Evolutionary conservation across 164 flowering plant species (phyloP).

Genomic region (Akebia trifoliata): DNA sequence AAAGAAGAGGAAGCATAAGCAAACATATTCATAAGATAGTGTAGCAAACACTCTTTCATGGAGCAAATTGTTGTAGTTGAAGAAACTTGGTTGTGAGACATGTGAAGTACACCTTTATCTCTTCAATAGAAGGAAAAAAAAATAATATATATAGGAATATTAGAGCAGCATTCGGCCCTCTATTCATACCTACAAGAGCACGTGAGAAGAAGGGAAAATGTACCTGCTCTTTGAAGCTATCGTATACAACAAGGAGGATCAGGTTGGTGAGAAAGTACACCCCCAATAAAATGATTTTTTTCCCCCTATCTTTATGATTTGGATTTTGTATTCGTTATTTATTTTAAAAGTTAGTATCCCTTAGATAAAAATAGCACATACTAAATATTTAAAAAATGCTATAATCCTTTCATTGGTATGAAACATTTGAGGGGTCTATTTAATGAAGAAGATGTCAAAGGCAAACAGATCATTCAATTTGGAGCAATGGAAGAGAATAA

Average conservation of each 20-base stretch:
- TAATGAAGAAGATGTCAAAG: too few species aligned
- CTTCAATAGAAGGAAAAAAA: background rate
- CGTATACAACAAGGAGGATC: constrained; percentile 92
- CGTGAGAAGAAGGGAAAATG: constrained; percentile 1
- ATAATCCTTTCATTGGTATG: too few species aligned
- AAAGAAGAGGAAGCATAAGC: constrained; percentile 10
- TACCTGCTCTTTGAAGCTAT: constrained; percentile 91
- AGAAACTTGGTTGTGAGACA: background rate
- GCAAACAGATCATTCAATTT: too few species aligned
- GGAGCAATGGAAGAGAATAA: too few species aligned
- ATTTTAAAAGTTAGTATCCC: too few species aligned
- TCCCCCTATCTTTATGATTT: too few species aligned
- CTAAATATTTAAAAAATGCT: too few species aligned
- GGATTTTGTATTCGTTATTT: too few species aligned
- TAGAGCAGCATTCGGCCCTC: background rate
- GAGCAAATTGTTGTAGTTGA: background rate
- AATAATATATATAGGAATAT: background rate
- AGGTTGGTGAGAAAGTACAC: constrained; percentile 90
- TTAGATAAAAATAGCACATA: too few species aligned
- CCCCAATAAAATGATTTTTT: constrained; percentile 77
- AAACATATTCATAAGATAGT: background rate
- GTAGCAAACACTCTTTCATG: background rate
- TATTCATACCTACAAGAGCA: background rate
- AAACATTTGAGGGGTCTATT: too few species aligned
- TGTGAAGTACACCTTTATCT: background rate